Evolutionary conservation across 345 rosid species (phyloP).

Genomic region (Lepidium aucheri): DNA sequence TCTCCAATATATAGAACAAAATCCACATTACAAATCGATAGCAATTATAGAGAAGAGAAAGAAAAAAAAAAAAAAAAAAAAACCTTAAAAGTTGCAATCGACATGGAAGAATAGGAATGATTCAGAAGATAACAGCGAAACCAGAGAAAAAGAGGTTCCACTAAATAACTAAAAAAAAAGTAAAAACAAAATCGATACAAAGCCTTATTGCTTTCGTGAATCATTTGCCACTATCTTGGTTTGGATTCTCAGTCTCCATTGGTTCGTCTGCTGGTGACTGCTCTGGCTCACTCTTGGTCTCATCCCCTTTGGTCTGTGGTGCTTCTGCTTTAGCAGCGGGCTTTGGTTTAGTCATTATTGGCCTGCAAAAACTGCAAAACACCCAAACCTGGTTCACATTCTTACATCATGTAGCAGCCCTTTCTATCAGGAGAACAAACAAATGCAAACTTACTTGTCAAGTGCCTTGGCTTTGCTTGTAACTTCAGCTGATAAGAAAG

Average conservation of each 20-base stretch:
- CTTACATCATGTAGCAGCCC: not conserved
- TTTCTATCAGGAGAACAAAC: not conserved
- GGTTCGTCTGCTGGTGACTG: slow-evolving; percentile 47
- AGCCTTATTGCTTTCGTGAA: not conserved
- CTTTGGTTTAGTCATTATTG: slow-evolving; percentile 87
- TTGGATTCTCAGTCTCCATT: slow-evolving; percentile 64
- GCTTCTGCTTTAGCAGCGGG: slow-evolving; percentile 69
- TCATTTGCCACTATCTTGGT: slow-evolving; percentile 6
- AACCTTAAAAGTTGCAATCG: not conserved
- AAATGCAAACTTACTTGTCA: slow-evolving; percentile 50
- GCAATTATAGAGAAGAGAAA: too few species aligned
- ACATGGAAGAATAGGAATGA: not conserved
- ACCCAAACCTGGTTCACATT: not conserved
- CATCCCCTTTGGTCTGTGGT: slow-evolving; percentile 37
- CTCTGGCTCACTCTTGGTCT: slow-evolving; percentile 36
- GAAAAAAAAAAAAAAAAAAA: too few species aligned
- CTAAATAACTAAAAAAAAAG: not conserved
- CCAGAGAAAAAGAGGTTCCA: slow-evolving; percentile 1
- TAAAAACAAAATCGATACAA: slow-evolving; percentile 17
- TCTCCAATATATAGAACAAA: too few species aligned
- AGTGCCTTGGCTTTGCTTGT: slow-evolving; percentile 74
- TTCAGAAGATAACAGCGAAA: not conserved
- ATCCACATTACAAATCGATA: too few species aligned
- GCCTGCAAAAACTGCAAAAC: slow-evolving; percentile 67
- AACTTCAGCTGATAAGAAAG: slow-evolving; percentile 72